Evolutionary conservation across 2,329 filamentous ascomycete genomes (phyloP).

Genomic region (Metarhizium guizhouense): DNA sequence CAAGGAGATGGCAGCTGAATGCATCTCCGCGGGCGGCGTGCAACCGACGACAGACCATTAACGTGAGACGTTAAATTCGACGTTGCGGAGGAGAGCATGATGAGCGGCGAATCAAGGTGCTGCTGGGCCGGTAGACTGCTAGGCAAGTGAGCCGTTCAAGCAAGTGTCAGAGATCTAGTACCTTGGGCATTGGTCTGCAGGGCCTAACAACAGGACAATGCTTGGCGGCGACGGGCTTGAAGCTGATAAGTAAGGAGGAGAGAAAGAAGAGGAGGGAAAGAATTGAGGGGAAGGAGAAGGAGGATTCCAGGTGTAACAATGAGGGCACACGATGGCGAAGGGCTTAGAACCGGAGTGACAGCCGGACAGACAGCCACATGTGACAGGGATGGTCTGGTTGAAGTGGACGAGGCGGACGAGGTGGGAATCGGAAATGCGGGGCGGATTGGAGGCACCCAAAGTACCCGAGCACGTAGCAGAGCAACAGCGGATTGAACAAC

Average conservation of each 20-base stretch:
- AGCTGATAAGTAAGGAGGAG: not conserved
- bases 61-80: not conserved
- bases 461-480: not conserved
- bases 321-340: conserved; percentile 1
- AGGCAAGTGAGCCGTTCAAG: not conserved
- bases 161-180: not conserved
- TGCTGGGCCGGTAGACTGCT: not conserved
- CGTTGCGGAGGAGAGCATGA: conserved; percentile 1
- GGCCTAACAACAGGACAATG: not conserved
- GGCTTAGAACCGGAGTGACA: not conserved
- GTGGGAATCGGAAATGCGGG: not conserved
- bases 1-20: conserved; percentile 1
- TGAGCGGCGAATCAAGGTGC: not conserved
- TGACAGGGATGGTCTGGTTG: conserved; percentile 3
- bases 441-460: not conserved
- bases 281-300: not conserved
- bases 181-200: not conserved
- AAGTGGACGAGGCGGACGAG: not conserved
- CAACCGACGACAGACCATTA: not conserved
- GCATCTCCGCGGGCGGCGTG: conserved; percentile 1
- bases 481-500: not conserved
- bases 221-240: not conserved
- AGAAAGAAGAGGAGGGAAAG: not conserved
- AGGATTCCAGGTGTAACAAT: not conserved
- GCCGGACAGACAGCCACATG: conserved; percentile 1